Conservation (phyloP, 176 grass and related monocot species). For the Oryza officinalis region DNA sequence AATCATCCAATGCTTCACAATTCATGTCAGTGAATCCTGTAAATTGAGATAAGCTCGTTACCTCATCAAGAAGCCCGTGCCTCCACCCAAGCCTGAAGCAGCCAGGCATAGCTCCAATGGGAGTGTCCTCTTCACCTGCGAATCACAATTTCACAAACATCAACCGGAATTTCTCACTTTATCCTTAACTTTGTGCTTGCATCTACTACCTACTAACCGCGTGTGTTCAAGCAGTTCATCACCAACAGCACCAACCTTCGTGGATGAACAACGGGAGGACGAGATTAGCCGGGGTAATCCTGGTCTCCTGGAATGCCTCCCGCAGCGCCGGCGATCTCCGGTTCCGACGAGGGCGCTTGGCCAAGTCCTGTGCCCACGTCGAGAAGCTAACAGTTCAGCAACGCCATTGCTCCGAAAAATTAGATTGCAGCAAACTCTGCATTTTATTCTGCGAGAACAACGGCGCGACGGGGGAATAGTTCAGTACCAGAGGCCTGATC, state of each 20-base stretch:
- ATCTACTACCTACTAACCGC: neutral
- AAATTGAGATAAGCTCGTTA: constrained; percentile 23
- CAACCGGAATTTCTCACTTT: neutral
- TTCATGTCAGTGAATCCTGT: neutral
- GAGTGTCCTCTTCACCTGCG: constrained; percentile 84
- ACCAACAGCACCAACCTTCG: constrained; percentile 59
- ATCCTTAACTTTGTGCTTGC: neutral
- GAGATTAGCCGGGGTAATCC: constrained; percentile 74
- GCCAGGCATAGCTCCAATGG: constrained; percentile 89
- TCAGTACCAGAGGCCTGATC: constrained; percentile 63
- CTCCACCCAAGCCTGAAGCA: too few relatives aligned
- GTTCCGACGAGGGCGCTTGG: constrained; percentile 88
- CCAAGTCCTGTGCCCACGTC: constrained; percentile 45
- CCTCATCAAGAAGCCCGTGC: constrained; percentile 90
- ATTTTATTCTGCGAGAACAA: neutral
- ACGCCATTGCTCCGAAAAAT: neutral
- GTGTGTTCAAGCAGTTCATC: neutral
- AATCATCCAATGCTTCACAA: neutral
- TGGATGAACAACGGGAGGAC: constrained; percentile 95
- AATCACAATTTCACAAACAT: neutral
- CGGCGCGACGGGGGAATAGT: constrained; percentile 7
- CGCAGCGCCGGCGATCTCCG: constrained; percentile 70
- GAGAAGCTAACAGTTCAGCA: neutral
- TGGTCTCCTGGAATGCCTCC: constrained; percentile 85
- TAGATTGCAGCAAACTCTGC: too few relatives aligned